phyloP scores from a whole-genome alignment of 2,329 filamentous ascomycete species.

The Penicillium brasilianum region DNA sequence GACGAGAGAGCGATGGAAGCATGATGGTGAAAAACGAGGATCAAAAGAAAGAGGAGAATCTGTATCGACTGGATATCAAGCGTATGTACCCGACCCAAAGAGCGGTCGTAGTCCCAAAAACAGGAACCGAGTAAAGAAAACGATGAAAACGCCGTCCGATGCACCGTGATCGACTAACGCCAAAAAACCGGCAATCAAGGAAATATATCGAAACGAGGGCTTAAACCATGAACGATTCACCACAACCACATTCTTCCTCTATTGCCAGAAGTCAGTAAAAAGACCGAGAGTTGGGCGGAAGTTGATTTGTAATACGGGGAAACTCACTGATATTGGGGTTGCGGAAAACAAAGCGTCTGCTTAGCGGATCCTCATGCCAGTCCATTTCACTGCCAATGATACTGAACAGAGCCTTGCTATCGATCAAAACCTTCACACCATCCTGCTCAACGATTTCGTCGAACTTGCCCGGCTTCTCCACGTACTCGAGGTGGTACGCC shows the following conservation, averaged over 20 bases:
- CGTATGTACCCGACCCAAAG: conserved; percentile 29
- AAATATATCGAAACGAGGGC: conserved; percentile 20
- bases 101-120: conserved; percentile 16
- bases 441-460: conserved; percentile 96
- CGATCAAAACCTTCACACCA: conserved; percentile 92
- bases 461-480: conserved; percentile 84
- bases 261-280: conserved; percentile 34
- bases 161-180: conserved; percentile 36
- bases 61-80: conserved; percentile 32
- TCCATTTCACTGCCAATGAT: conserved; percentile 99
- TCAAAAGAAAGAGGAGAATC: conserved; percentile 14
- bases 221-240: conserved; percentile 90
- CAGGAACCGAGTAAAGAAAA: conserved; percentile 5
- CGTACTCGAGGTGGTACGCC: conserved; percentile 92
- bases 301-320: conserved; percentile 8
- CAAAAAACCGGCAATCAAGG: conserved; percentile 20
- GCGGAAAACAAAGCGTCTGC: conserved; percentile 87
- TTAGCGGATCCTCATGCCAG: conserved; percentile 95
- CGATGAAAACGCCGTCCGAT: conserved; percentile 46
- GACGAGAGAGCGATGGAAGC: neutral
- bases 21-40: conserved; percentile 4
- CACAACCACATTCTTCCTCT: conserved; percentile 97
- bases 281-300: neutral
- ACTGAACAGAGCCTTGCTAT: conserved; percentile 96
- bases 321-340: conserved; percentile 98